phyloP scores from a whole-genome alignment of 371 early-diverging fungal genomes.

The Globomyces sp. region DNA sequence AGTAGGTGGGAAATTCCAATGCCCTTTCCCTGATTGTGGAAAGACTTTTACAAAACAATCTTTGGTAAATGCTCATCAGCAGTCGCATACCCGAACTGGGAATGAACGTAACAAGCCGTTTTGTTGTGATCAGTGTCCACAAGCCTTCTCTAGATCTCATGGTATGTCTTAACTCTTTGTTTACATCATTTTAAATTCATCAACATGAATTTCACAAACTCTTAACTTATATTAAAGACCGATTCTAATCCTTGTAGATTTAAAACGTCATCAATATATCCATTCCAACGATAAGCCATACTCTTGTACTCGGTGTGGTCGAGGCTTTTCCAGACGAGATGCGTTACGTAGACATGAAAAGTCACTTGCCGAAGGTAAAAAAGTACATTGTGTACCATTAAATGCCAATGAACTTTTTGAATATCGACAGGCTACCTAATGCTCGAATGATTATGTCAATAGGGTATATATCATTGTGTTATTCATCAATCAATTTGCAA shows the following conservation, averaged over 20 bases:
- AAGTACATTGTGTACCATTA: constrained; percentile 38
- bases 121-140: constrained; percentile 44
- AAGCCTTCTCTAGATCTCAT: constrained; percentile 48
- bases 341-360: constrained; percentile 43
- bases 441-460: too few species aligned
- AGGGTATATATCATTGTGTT: too few species aligned
- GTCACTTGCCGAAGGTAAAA: constrained; percentile 44
- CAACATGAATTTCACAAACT: not conserved
- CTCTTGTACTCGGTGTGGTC: constrained; percentile 39
- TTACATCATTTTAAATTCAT: not conserved
- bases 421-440: too few species aligned
- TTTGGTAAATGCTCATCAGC: constrained; percentile 16
- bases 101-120: constrained; percentile 39
- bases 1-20: not conserved
- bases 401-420: not conserved
- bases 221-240: not conserved
- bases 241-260: constrained; percentile 21
- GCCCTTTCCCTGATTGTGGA: constrained; percentile 17
- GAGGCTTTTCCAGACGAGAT: constrained; percentile 47
- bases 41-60: constrained; percentile 13
- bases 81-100: not conserved
- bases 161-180: constrained; percentile 20
- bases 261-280: constrained; percentile 49
- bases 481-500: too few species aligned
- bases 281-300: constrained; percentile 47